phyloP scores from a whole-genome alignment of 495 filamentous ascomycete species.

The Acidiella bohemica region DNA sequence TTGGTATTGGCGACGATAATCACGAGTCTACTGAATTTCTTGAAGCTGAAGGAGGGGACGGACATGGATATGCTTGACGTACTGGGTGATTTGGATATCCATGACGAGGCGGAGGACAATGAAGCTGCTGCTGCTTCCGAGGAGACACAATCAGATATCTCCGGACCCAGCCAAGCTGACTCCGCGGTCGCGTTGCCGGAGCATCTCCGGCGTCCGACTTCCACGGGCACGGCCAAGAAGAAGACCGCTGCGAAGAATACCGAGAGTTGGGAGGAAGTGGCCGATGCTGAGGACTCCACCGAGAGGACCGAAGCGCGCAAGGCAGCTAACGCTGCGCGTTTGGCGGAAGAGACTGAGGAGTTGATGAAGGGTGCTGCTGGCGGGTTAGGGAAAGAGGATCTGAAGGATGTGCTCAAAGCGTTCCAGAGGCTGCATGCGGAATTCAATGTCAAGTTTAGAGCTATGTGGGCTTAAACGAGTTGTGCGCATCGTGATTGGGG shows the following conservation, averaged over 20 bases:
- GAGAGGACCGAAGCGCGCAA: conserved; percentile 10
- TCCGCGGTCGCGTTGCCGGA: background rate
- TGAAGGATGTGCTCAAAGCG: conserved; percentile 43
- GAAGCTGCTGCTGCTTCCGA: conserved; percentile 27
- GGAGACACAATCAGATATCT: background rate
- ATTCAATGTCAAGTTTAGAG: conserved; percentile 54
- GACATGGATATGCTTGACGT: conserved; percentile 29
- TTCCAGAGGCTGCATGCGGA: conserved; percentile 42
- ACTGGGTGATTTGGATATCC: conserved; percentile 30
- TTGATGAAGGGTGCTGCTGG: conserved; percentile 20
- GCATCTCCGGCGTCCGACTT: background rate
- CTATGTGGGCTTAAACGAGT: conserved; percentile 35
- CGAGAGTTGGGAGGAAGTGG: conserved; percentile 22
- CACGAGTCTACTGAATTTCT: conserved; percentile 41
- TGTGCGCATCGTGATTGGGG: too few species aligned
- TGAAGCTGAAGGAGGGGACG: conserved; percentile 26
- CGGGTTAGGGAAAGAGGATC: conserved; percentile 30
- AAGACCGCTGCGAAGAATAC: conserved; percentile 21
- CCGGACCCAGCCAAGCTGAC: background rate
- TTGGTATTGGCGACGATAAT: conserved; percentile 53
- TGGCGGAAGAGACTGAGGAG: conserved; percentile 23
- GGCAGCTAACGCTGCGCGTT: conserved; percentile 22
- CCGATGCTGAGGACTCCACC: conserved; percentile 17
- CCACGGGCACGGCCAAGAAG: conserved; percentile 5
- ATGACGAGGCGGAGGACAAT: conserved; percentile 26